phyloP scores from a whole-genome alignment of 495 filamentous ascomycete genomes.

The Penicillium robsamsonii region DNA sequence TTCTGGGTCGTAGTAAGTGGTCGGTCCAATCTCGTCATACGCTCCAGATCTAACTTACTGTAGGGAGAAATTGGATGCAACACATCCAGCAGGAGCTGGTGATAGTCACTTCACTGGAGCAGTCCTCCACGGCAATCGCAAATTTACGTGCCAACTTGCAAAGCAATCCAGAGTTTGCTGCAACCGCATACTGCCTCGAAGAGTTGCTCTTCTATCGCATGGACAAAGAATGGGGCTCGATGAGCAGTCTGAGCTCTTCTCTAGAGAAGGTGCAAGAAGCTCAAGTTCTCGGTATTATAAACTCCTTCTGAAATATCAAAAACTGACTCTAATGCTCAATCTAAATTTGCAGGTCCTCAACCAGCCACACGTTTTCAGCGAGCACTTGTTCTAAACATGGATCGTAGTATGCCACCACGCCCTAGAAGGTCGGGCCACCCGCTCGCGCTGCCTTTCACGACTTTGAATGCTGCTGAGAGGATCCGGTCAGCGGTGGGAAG shows the following conservation, averaged over 20 bases:
- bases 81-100: constrained; percentile 15
- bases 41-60: neutral
- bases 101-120: constrained; percentile 20
- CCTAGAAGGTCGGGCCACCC: neutral
- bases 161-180: neutral
- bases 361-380: constrained; percentile 3
- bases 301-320: neutral
- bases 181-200: constrained; percentile 18
- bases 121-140: constrained; percentile 11
- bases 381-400: neutral
- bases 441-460: neutral
- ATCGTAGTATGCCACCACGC: neutral
- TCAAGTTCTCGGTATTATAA: constrained; percentile 8
- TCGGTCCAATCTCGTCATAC: neutral
- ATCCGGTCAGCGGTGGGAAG: constrained; percentile 1
- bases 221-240: constrained; percentile 5
- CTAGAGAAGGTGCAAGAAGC: constrained; percentile 14
- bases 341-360: neutral
- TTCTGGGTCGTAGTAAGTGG: constrained; percentile 13
- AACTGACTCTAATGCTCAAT: neutral
- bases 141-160: neutral
- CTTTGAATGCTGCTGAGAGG: neutral
- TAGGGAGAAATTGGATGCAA: constrained; percentile 25
- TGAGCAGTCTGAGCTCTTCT: constrained; percentile 1
- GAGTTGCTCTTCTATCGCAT: constrained; percentile 23